Evolutionary conservation across 192 early-diverging fungal genomes (phyloP).

Genomic region (Funneliformis geosporum): DNA sequence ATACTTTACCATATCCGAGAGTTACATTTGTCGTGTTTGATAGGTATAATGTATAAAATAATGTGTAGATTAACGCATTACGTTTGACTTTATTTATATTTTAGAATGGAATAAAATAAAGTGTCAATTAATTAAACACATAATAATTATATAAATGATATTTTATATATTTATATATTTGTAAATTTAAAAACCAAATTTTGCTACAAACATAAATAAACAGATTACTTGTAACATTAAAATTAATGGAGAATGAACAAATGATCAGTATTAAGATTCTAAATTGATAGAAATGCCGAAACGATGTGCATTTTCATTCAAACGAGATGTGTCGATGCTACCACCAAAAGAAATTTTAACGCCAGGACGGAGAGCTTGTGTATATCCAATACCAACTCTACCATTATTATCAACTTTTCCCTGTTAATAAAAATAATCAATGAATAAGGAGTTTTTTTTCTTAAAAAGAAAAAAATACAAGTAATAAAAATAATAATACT

Average conservation of each 20-base stretch:
- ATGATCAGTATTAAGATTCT: slow-evolving; percentile 72
- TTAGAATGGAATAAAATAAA: too few species aligned
- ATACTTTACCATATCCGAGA: slow-evolving; percentile 26
- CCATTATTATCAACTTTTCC: slow-evolving; percentile 83
- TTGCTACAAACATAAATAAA: too few species aligned
- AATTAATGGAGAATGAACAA: background rate
- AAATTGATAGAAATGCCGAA: slow-evolving; percentile 89
- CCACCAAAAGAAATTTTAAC: slow-evolving; percentile 94
- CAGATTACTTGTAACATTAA: background rate
- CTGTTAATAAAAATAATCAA: slow-evolving; percentile 30
- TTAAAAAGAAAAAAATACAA: background rate
- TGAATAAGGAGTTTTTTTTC: background rate
- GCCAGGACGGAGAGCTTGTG: slow-evolving; percentile 88
- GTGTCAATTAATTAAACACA: too few species aligned
- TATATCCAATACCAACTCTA: slow-evolving; percentile 90
- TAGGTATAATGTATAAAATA: background rate
- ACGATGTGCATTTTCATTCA: slow-evolving; percentile 94
- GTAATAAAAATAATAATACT: background rate
- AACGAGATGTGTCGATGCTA: slow-evolving; percentile 89
- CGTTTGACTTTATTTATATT: too few species aligned
- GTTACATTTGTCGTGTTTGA: slow-evolving; percentile 29
- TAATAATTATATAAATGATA: too few species aligned
- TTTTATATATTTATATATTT: too few species aligned
- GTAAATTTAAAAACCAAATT: too few species aligned
- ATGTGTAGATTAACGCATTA: too few species aligned